phyloP scores from a whole-genome alignment of 176 grass and related monocot genomes.

The Carex myosuroides region DNA sequence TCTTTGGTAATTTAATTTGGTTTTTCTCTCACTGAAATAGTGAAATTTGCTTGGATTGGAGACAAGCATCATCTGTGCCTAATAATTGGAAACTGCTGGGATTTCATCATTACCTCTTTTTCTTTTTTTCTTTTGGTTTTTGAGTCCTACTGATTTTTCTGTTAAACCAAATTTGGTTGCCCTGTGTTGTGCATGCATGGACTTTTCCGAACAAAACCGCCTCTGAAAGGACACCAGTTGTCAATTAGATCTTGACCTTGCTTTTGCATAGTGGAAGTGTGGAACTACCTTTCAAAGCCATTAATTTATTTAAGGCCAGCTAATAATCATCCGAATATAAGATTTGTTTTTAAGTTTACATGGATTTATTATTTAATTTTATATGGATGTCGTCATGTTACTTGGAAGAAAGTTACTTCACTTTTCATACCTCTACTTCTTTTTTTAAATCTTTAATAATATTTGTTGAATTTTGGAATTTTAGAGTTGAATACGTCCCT shows the following conservation, averaged over 20 bases:
- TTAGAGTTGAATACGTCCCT: too few relatives aligned
- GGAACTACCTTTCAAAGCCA: neutral
- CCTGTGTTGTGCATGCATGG: neutral
- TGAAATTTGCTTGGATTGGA: neutral
- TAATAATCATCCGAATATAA: too few relatives aligned
- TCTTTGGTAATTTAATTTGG: neutral
- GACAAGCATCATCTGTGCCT: neutral
- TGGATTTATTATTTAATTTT: too few relatives aligned
- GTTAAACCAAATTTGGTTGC: neutral
- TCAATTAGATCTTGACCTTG: conserved; percentile 13
- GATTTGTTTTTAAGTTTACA: too few relatives aligned
- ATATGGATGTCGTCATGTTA: too few relatives aligned
- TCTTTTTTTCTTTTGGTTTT: neutral
- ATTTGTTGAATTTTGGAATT: too few relatives aligned
- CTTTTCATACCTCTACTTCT: too few relatives aligned
- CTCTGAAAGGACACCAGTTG: neutral
- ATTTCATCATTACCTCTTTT: neutral
- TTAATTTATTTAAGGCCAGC: too few relatives aligned
- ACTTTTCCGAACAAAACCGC: neutral
- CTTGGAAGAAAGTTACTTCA: too few relatives aligned
- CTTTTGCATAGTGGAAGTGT: neutral
- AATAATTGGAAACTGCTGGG: neutral
- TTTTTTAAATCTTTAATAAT: too few relatives aligned
- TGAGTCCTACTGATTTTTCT: neutral
- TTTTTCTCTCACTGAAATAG: neutral